These are phyloP conservation scores for Neurospora pannonica DNA, from an alignment of 495 filamentous ascomycete genomes.

Conservation along the genomic window DNA sequence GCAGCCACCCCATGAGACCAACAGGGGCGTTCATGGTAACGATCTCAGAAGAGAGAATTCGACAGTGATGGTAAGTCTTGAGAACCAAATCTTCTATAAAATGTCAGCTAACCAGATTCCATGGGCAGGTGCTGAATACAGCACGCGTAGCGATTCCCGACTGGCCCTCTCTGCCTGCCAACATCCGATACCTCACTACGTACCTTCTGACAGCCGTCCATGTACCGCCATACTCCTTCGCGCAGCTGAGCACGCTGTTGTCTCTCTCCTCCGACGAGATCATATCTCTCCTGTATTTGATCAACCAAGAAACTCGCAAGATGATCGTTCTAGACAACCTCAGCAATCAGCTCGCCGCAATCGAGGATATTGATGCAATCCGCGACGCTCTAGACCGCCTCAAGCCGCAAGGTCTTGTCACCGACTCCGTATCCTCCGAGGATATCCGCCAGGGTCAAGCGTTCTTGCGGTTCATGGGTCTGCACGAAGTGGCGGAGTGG, in stretches of 20 bases:
- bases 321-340: neutral
- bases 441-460: constrained; percentile 6
- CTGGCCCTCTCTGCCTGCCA: constrained; percentile 9
- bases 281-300: neutral
- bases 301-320: constrained; percentile 2
- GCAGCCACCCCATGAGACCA: neutral
- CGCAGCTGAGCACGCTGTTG: neutral
- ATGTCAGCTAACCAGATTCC: neutral
- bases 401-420: neutral
- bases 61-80: neutral
- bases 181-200: constrained; percentile 11
- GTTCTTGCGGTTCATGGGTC: constrained; percentile 7
- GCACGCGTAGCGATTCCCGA: neutral
- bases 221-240: constrained; percentile 1
- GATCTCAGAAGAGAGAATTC: neutral
- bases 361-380: neutral
- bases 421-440: neutral
- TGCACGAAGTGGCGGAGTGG: neutral
- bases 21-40: neutral
- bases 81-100: neutral
- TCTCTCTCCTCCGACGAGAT: neutral
- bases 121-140: neutral
- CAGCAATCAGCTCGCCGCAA: neutral
- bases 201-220: constrained; percentile 3
- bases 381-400: neutral